Conservation (phyloP, 768 basidiomycete species). For the Agrocybe pediades region DNA sequence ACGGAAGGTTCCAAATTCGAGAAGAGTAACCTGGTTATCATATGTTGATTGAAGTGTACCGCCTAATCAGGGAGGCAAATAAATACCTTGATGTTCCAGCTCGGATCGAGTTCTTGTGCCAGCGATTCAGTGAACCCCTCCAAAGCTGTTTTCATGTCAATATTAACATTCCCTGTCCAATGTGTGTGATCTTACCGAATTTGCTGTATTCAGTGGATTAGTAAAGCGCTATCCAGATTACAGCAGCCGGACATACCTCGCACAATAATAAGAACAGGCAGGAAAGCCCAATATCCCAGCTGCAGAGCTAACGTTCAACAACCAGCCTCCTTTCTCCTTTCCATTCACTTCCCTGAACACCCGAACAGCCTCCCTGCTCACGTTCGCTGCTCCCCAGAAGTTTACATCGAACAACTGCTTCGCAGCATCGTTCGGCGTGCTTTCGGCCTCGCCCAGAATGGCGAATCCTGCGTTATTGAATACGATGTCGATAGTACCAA, state of each 20-base stretch:
- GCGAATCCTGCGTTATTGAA: not conserved
- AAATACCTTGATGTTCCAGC: slow-evolving; percentile 42
- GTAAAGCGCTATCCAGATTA: not conserved
- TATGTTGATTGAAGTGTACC: not conserved
- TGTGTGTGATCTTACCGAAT: not conserved
- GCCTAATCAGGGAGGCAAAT: not conserved
- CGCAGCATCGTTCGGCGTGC: not conserved
- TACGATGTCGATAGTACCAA: not conserved
- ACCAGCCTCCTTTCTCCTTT: not conserved
- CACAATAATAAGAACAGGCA: not conserved
- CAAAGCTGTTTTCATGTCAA: slow-evolving; percentile 20
- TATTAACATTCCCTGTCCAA: not conserved
- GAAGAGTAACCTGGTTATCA: slow-evolving; percentile 10
- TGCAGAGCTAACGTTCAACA: not conserved
- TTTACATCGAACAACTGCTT: not conserved
- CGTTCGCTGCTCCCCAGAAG: slow-evolving; percentile 1
- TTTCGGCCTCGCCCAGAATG: not conserved
- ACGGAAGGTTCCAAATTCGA: slow-evolving; percentile 4
- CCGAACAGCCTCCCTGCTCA: not conserved
- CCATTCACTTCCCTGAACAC: slow-evolving; percentile 1
- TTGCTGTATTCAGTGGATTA: not conserved
- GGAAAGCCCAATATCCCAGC: not conserved
- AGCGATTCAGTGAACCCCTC: slow-evolving; percentile 36
- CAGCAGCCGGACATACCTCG: not conserved
- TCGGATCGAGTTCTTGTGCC: slow-evolving; percentile 35